Percentiles rank a stretch among this genome's conserved stretches.
phyloP scores from a whole-genome alignment of 768 basidiomycete genomes.

The Pleurotus salmoneostramineus region DNA sequence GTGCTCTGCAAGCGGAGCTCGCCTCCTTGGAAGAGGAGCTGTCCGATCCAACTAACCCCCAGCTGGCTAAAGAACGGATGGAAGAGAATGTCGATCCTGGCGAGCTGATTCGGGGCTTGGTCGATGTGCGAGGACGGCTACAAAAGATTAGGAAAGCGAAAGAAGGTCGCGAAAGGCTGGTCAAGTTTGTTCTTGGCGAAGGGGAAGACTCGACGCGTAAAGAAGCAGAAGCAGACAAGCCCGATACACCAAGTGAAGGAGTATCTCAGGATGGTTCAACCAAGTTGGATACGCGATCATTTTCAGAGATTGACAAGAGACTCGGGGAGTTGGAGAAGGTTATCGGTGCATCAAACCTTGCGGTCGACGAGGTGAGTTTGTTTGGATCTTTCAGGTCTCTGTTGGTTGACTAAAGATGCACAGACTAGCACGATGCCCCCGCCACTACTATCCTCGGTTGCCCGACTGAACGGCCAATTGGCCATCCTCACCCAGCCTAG shows the following conservation, averaged over 20 bases:
- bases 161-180: conserved; percentile 62
- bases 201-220: conserved; percentile 9
- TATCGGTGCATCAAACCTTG: conserved; percentile 76
- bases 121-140: conserved; percentile 67
- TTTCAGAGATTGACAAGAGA: conserved; percentile 79
- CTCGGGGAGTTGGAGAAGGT: conserved; percentile 80
- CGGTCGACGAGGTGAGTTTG: conserved; percentile 73
- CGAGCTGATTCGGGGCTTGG: conserved; percentile 71
- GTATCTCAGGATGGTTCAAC: background rate
- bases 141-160: conserved; percentile 63
- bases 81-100: conserved; percentile 65
- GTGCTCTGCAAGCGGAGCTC: conserved; percentile 73
- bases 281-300: conserved; percentile 32
- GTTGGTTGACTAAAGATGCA: background rate
- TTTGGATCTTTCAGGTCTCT: background rate
- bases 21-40: conserved; percentile 77
- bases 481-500: conserved; percentile 90
- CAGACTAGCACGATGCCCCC: conserved; percentile 72
- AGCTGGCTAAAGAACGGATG: conserved; percentile 54
- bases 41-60: conserved; percentile 74
- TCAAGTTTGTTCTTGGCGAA: conserved; percentile 51
- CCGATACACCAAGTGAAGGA: background rate
- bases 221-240: conserved; percentile 7
- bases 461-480: conserved; percentile 80
- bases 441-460: conserved; percentile 78